Evolutionary conservation across 2,329 filamentous ascomycete species (phyloP).

Genomic region (Paecilomyces formosus): DNA sequence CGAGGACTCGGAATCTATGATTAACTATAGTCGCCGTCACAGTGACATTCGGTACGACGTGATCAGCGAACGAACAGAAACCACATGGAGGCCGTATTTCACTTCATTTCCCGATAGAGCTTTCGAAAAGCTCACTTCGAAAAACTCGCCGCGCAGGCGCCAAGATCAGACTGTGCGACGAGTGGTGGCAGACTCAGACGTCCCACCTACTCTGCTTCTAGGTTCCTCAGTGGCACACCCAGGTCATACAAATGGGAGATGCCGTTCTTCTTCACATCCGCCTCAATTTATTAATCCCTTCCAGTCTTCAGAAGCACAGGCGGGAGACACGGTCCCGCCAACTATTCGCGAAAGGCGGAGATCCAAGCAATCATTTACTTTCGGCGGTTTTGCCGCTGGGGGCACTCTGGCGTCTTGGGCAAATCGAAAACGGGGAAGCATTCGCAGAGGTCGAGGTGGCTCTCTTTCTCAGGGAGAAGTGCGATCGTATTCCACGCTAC

Average conservation of each 20-base stretch:
- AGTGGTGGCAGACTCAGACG: constrained; percentile 36
- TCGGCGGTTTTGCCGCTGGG: constrained; percentile 36
- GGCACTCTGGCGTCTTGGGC: constrained; percentile 30
- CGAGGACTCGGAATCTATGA: constrained; percentile 8
- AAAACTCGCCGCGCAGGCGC: constrained; percentile 17
- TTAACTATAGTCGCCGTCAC: constrained; percentile 3
- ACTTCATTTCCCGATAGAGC: constrained; percentile 17
- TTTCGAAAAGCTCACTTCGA: constrained; percentile 29
- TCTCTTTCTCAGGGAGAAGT: constrained; percentile 7
- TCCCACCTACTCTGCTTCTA: constrained; percentile 43
- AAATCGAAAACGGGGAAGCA: constrained; percentile 25
- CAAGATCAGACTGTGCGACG: constrained; percentile 31
- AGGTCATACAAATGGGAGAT: constrained; percentile 18
- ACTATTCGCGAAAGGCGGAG: constrained; percentile 3
- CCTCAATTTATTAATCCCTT: constrained; percentile 28
- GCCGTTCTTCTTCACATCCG: constrained; percentile 10
- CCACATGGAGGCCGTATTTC: constrained; percentile 35
- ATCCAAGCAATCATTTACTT: constrained; percentile 44
- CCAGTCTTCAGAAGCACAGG: constrained; percentile 5
- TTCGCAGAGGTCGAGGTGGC: constrained; percentile 13
- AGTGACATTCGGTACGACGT: constrained; percentile 1
- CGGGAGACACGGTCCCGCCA: background rate
- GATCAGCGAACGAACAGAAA: constrained; percentile 2
- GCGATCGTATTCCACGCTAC: constrained; percentile 16
- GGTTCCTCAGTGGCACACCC: constrained; percentile 29